These are phyloP conservation scores for Coemansia javaensis DNA, from an alignment of 192 early-diverging fungal species.

Conservation along the genomic window DNA sequence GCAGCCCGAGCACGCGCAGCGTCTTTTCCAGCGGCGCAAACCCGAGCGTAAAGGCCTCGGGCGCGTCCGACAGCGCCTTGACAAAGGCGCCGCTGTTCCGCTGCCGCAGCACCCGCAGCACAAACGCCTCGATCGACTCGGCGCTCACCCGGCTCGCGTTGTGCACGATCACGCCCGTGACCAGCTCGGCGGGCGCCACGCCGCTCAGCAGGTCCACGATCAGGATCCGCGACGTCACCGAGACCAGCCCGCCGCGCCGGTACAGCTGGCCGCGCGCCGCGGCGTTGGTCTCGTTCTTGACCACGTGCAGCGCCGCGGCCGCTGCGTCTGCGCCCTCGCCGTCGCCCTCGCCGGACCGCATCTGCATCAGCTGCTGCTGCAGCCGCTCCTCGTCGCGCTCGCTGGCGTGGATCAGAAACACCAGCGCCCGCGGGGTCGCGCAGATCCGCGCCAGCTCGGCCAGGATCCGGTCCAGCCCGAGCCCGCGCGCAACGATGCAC, in stretches of 20 bases:
- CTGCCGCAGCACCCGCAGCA: constrained; percentile 74
- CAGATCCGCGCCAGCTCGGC: constrained; percentile 68
- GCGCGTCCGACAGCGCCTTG: constrained; percentile 88
- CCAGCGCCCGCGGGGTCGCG: constrained; percentile 62
- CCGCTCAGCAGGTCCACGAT: constrained; percentile 85
- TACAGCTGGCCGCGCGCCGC: constrained; percentile 57
- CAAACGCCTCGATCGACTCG: constrained; percentile 85
- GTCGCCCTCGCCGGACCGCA: constrained; percentile 40
- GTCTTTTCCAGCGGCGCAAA: constrained; percentile 86
- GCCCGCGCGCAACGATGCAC: constrained; percentile 70
- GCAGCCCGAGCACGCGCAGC: constrained; percentile 71
- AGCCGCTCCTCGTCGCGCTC: constrained; percentile 53
- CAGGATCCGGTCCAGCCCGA: constrained; percentile 69
- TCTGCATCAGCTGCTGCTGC: constrained; percentile 50
- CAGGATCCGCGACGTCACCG: constrained; percentile 81
- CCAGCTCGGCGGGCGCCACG: constrained; percentile 65
- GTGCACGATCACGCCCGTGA: constrained; percentile 80
- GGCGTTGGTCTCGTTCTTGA: constrained; percentile 37
- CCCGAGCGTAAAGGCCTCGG: constrained; percentile 73
- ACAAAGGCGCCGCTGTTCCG: constrained; percentile 83
- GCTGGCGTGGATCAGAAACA: constrained; percentile 73
- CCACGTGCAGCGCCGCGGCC: constrained; percentile 7
- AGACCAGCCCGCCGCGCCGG: constrained; percentile 74
- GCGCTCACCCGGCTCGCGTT: constrained; percentile 79
- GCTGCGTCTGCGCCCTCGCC: no score